These are phyloP conservation scores for Pulveroboletus sp. DNA, from an alignment of 768 basidiomycete genomes.

Conservation along the genomic window DNA sequence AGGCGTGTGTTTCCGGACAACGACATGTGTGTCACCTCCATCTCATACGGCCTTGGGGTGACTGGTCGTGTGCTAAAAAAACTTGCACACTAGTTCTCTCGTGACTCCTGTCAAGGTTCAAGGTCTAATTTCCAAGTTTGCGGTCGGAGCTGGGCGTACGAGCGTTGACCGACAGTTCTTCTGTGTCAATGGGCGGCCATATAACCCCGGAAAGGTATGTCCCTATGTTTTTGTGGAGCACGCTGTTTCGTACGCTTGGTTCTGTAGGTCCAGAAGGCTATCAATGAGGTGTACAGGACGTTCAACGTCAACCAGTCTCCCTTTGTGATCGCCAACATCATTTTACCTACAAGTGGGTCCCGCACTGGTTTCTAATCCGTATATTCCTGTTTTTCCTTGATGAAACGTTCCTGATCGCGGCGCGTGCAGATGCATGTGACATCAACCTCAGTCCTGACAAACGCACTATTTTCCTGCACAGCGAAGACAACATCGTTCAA, in stretches of 20 bases:
- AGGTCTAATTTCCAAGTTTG: slow-evolving; percentile 83
- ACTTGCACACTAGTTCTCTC: slow-evolving; percentile 9
- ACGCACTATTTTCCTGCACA: slow-evolving; percentile 88
- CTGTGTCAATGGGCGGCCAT: slow-evolving; percentile 90
- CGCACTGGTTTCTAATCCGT: background rate
- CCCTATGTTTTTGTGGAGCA: background rate
- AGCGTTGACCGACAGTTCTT: slow-evolving; percentile 87
- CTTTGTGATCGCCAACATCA: slow-evolving; percentile 78
- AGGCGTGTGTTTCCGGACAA: slow-evolving; percentile 19
- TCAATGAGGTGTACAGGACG: slow-evolving; percentile 89
- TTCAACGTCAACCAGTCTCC: slow-evolving; percentile 77
- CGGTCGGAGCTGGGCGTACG: slow-evolving; percentile 66
- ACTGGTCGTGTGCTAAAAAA: background rate
- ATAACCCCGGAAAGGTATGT: slow-evolving; percentile 65
- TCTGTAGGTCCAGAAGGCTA: slow-evolving; percentile 73
- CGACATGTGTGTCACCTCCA: slow-evolving; percentile 14
- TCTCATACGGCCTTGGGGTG: background rate
- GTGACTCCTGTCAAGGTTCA: slow-evolving; percentile 50
- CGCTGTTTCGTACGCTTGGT: background rate
- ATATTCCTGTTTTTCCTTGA: background rate
- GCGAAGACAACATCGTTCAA: slow-evolving; percentile 72
- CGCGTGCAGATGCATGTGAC: slow-evolving; percentile 66
- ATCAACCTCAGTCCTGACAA: slow-evolving; percentile 98
- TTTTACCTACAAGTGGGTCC: slow-evolving; percentile 67
- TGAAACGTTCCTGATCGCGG: background rate